Evolutionary conservation across 768 basidiomycete species (phyloP).

Genomic region (Leucocoprinus birnbaumii): DNA sequence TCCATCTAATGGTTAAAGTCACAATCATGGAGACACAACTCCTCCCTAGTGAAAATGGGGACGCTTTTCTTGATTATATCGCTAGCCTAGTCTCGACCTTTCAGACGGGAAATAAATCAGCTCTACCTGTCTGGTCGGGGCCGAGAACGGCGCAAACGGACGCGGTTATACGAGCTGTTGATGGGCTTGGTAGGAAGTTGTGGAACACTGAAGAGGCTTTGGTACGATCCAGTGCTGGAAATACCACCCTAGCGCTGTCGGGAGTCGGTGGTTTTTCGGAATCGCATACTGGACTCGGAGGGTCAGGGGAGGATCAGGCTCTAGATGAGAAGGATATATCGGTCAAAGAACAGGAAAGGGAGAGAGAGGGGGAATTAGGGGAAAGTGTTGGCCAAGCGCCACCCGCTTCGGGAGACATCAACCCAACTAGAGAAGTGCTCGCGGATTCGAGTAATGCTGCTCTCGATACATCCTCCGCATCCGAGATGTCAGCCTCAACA

Average conservation of each 20-base stretch:
- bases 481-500: slow-evolving; percentile 45
- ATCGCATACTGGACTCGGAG: slow-evolving; percentile 1
- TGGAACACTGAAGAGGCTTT: slow-evolving; percentile 46
- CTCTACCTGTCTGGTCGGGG: slow-evolving; percentile 48
- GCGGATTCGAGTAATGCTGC: slow-evolving; percentile 32
- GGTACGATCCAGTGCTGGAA: background rate
- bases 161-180: slow-evolving; percentile 48
- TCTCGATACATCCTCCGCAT: slow-evolving; percentile 17
- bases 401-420: slow-evolving; percentile 14
- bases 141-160: slow-evolving; percentile 55
- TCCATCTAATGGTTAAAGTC: no score
- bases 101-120: no score
- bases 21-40: no score
- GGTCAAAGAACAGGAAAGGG: no score
- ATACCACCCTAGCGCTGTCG: slow-evolving; percentile 3
- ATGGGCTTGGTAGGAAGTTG: slow-evolving; percentile 49
- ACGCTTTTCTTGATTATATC: no score
- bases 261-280: background rate
- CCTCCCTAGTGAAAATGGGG: no score
- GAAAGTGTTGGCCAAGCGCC: slow-evolving; percentile 20
- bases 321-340: no score
- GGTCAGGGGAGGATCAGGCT: background rate
- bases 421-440: no score
- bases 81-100: no score
- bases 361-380: background rate